These are phyloP conservation scores for Platanus orientalis DNA, from an alignment of 164 flowering plant genomes.

Conservation along the genomic window DNA sequence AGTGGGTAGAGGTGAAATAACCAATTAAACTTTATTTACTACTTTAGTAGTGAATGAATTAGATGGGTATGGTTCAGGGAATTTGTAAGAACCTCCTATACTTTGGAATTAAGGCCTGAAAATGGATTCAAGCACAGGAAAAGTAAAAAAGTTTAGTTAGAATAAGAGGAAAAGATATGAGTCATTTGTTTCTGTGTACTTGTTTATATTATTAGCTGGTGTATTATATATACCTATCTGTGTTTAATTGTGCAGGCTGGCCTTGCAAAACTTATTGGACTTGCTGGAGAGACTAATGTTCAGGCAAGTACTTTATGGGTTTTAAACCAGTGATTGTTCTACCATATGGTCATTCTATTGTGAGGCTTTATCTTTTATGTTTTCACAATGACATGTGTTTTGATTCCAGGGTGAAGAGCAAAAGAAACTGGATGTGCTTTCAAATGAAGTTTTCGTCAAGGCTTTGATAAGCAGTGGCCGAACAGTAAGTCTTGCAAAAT, in stretches of 20 bases:
- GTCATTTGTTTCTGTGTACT: neutral
- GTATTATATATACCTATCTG: neutral
- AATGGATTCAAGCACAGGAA: neutral
- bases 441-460: conserved; percentile 92
- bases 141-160: no score
- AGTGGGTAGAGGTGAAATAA: no score
- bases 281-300: conserved; percentile 90
- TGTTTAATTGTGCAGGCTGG: conserved; percentile 75
- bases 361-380: neutral
- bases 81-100: no score
- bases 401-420: conserved; percentile 88
- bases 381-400: neutral
- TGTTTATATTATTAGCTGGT: neutral
- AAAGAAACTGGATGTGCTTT: conserved; percentile 94
- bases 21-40: no score
- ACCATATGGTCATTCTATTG: neutral
- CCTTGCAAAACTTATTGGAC: conserved; percentile 92
- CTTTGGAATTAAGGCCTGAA: neutral
- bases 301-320: conserved; percentile 47
- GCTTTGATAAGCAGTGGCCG: conserved; percentile 94
- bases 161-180: neutral
- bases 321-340: neutral
- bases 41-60: neutral
- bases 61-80: no score
- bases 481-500: conserved; percentile 56